A percentile compares a stretch with the other conserved stretches of the same genome.
phyloP scores from a whole-genome alignment of 2,329 filamentous ascomycete species.

The Calonectria hawksworthii region DNA sequence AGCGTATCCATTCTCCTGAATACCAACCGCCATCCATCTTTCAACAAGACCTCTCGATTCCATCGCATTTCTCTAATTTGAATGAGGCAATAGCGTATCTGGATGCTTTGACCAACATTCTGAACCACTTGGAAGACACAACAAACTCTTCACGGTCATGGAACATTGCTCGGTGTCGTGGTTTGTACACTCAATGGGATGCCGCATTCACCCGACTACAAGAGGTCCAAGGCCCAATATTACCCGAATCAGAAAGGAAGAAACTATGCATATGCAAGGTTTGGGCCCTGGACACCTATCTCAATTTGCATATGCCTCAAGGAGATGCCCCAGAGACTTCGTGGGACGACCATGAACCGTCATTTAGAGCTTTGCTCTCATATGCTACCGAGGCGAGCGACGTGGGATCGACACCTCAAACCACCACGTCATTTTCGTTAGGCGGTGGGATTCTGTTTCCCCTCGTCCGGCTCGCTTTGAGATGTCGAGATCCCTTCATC shows the following conservation, averaged over 20 bases:
- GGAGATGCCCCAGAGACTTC: not conserved
- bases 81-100: not conserved
- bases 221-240: not conserved
- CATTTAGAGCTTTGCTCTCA: not conserved
- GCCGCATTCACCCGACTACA: not conserved
- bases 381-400: not conserved
- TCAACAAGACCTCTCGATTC: not conserved
- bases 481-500: not conserved
- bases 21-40: not conserved
- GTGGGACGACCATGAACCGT: not conserved
- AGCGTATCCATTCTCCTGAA: not conserved
- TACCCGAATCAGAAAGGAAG: not conserved
- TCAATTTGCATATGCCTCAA: not conserved
- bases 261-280: not conserved
- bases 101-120: not conserved
- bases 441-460: not conserved
- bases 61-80: not conserved
- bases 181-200: not conserved
- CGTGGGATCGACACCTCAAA: not conserved
- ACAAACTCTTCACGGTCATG: too few species aligned
- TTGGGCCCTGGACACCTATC: not conserved
- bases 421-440: not conserved
- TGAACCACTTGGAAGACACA: not conserved
- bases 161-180: not conserved
- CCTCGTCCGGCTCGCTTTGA: not conserved